Base-by-base conservation (phyloP, 495 filamentous ascomycete genomes). In the Lepraria neglecta region DNA sequence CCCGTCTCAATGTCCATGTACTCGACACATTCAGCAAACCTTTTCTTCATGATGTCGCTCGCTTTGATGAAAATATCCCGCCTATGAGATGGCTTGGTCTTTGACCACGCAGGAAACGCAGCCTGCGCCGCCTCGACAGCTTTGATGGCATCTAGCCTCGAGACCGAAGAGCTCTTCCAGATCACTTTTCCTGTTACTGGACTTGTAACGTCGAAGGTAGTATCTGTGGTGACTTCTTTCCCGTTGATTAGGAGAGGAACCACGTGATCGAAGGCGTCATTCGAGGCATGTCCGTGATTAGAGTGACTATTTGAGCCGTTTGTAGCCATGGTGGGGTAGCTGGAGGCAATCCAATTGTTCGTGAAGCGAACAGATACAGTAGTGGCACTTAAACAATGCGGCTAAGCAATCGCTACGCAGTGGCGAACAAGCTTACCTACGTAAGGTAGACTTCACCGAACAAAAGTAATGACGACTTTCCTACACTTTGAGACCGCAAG, bases 171-270 rank as follows among this genome's bases (percentile, higher is more conserved):
- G 63, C 80, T 80, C 60, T 79, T 69, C 70, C 88, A 83, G 15
- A 89, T 69, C 1, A 82, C 69, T 66, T 86, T 75, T 59, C 80
- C 80, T 6, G 84, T 84, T 5, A 75, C 73, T 7, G 91, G 91
- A 54, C 78, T 84, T 58, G 74, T 73, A 54, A 95, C 83, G 47
- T 84, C 77, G 75, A 89, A 92, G 19, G 80, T 85, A 54, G 76
- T 77, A 11, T 79, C 67, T 28, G 82, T 82, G 51, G 76, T 75
- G 56, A 83, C 72, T 59, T 88, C 84, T 69, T 87, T 77, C 73
- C 86, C 86, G 64, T 86, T 83, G 75, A 92, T 88, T 58, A 86
- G 78, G 66, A 94, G 84, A 44, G 90, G 90, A 24, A 88, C 56
- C n/a, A 61, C 43, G 48, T 61, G 52, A 54, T 45, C n/a, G 5